Evolutionary conservation across 176 grass and related monocot genomes (phyloP).

Genomic region (Musa schizocarpa): DNA sequence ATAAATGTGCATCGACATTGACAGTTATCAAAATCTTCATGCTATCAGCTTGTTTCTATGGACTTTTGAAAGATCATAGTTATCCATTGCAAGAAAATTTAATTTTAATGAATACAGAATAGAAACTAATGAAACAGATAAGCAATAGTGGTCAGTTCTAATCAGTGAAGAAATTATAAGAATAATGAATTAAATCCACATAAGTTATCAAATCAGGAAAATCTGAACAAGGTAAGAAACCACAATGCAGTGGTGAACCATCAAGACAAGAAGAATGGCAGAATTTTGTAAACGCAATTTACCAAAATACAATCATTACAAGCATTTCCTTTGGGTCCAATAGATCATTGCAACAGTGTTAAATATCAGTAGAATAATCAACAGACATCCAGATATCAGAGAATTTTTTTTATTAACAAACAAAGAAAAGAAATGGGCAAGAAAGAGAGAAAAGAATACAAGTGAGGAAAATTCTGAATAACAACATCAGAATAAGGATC

Average conservation of each 20-base stretch:
- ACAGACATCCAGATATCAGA: background rate
- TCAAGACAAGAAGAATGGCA: background rate
- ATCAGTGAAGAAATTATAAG: background rate
- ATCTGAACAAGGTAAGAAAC: background rate
- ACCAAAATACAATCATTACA: background rate
- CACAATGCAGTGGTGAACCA: background rate
- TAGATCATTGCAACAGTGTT: background rate
- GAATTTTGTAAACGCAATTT: background rate
- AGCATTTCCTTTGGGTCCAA: background rate
- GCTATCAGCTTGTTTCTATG: too few relatives aligned
- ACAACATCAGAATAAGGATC: background rate
- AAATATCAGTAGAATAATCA: background rate
- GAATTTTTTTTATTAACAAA: background rate
- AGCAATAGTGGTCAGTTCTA: background rate
- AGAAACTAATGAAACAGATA: background rate
- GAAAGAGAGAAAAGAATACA: background rate
- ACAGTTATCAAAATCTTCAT: too few relatives aligned
- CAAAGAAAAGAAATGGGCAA: background rate
- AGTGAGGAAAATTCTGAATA: background rate
- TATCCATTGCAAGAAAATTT: too few relatives aligned
- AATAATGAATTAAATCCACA: background rate
- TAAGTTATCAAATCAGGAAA: background rate
- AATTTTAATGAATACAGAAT: too few relatives aligned
- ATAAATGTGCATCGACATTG: too few relatives aligned
- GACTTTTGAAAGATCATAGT: too few relatives aligned